phyloP scores from a whole-genome alignment of 2,329 filamentous ascomycete species.

The Penicillium sp. region DNA sequence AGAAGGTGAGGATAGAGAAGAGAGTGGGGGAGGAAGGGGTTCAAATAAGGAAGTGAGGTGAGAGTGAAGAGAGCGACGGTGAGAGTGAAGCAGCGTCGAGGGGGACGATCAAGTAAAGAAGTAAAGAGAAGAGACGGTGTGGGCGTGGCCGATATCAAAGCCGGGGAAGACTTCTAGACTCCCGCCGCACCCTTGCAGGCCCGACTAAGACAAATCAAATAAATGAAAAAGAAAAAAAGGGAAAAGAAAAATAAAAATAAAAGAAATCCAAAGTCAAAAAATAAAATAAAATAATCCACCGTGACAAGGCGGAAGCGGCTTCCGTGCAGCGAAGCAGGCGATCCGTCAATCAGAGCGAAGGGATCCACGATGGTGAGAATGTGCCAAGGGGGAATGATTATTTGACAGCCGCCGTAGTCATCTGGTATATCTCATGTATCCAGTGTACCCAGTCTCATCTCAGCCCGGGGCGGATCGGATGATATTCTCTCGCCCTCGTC shows the following conservation, averaged over 20 bases:
- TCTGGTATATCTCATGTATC: no score
- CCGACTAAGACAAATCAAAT: slow-evolving; percentile 20
- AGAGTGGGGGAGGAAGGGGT: slow-evolving; percentile 5
- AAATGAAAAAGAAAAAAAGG: slow-evolving; percentile 2
- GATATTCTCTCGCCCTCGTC: no score
- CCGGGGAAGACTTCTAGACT: slow-evolving; percentile 30
- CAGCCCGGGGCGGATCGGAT: slow-evolving; percentile 4
- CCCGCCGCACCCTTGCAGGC: slow-evolving; percentile 26
- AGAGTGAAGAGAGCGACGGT: slow-evolving; percentile 1
- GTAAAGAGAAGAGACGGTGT: slow-evolving; percentile 13
- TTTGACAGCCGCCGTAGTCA: slow-evolving; percentile 9
- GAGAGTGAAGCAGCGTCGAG: not conserved
- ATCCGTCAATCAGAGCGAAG: slow-evolving; percentile 2
- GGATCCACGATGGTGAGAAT: no score
- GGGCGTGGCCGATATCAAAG: slow-evolving; percentile 17
- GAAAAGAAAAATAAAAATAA: slow-evolving; percentile 3
- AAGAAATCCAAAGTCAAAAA: not conserved
- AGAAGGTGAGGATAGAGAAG: slow-evolving; percentile 1
- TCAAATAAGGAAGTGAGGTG: not conserved
- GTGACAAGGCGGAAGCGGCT: slow-evolving; percentile 13
- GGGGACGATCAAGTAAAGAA: not conserved
- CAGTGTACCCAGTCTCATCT: no score
- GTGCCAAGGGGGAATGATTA: not conserved
- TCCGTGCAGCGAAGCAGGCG: slow-evolving; percentile 13
- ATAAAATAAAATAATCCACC: slow-evolving; percentile 1